Evolutionary conservation across 2,329 filamentous ascomycete species (phyloP), one percentile per base, ranked within the genome.

Genomic region (Metarhizium humberi): DNA sequence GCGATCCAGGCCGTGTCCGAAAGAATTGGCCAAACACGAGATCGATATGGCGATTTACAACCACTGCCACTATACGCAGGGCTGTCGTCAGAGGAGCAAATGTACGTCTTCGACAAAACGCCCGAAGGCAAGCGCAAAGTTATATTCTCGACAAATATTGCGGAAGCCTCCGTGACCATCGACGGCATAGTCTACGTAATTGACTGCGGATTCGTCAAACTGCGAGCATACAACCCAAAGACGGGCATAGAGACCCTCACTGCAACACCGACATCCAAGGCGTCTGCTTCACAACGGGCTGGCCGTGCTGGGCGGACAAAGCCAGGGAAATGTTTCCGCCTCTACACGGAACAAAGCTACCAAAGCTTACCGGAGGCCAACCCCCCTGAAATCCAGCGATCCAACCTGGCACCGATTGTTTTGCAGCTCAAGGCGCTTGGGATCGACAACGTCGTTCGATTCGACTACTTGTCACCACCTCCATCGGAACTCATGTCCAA

Each of bases 151-250:
- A 97, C 94, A 56, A 97, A 97, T 67, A 96, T 97, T 60, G 91
- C 94, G 13, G 94, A 99, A 74, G 92, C 94, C 4, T 96, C 90
- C 2, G 87, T 99, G 47, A 97, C 94, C 16, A 95, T 97, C 55
- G 86, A 94, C 53, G 91, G 90, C 3, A 92, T 97, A 57, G 85
- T 91, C 54, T 95, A 90, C 65, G 92, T 99, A 6, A 75, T 97
- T 51, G 94, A 99, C 69, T 86, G 83, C 53, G 94, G 94, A 1
- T 96, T 90, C 66, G 91, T 95, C 61, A 97, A 97, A 69, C 76
- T 96, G 20, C 84, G 91, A 43, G 87, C 88, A 6, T 97, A 90
- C 71, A 87, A 95, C 61, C 90, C 92, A 0, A 78, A 69, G 16
- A 92, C 89, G 1, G 89, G 91, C 13, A 95, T 97, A 62, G 92